A percentile compares a stretch with the other conserved stretches of the same genome.
Evolutionary conservation across 352 stramenopile species (phyloP).

Genomic region (Achlya hypogyna): DNA sequence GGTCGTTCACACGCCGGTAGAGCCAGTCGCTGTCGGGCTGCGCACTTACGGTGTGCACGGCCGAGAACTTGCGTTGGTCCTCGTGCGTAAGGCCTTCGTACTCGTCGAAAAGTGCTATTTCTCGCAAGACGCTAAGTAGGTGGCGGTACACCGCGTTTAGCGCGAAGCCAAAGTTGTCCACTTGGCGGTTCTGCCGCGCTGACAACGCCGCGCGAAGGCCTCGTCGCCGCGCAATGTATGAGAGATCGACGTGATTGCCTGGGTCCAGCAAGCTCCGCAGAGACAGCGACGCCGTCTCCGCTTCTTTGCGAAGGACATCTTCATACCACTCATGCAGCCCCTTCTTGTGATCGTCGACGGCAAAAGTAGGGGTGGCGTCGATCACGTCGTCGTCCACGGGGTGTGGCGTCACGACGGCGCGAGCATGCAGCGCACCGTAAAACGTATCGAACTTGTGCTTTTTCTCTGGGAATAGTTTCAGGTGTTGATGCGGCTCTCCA

Average conservation of each 20-base stretch:
- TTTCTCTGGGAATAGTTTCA: constrained; percentile 34
- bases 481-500: constrained; percentile 31
- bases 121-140: constrained; percentile 37
- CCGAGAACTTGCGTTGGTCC: constrained; percentile 41
- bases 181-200: constrained; percentile 47
- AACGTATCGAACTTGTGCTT: constrained; percentile 42
- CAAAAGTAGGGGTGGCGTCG: neutral
- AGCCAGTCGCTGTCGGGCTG: constrained; percentile 39
- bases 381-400: constrained; percentile 10
- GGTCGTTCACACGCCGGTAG: constrained; percentile 42
- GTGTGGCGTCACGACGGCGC: constrained; percentile 25
- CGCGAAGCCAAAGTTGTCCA: constrained; percentile 48
- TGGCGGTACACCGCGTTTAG: constrained; percentile 46
- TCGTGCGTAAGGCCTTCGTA: constrained; percentile 40
- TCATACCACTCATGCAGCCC: constrained; percentile 34
- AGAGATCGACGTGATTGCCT: constrained; percentile 13
- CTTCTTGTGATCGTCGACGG: constrained; percentile 1
- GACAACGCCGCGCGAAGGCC: constrained; percentile 40
- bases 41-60: constrained; percentile 41
- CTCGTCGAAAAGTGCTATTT: constrained; percentile 52
- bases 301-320: constrained; percentile 19
- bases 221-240: constrained; percentile 38
- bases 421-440: constrained; percentile 34
- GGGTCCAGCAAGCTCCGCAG: neutral
- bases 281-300: neutral